Evolutionary conservation across 441 rosid species (phyloP), one percentile per base, ranked within the genome.

Genomic region (Pelargonium citronellum): DNA sequence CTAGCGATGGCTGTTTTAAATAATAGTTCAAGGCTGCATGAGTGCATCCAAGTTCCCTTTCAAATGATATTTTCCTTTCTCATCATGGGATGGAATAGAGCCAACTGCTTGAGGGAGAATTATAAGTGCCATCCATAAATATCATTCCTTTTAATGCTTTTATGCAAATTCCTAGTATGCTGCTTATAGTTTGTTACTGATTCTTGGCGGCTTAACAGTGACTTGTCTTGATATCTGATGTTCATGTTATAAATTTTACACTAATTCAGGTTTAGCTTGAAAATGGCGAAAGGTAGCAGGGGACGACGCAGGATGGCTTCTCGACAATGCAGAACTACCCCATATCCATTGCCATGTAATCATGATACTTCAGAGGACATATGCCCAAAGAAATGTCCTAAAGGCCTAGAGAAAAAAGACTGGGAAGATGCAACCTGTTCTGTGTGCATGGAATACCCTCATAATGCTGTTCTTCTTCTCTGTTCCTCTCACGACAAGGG

Each of bases 401-500:
- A 82, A 76, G 70, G 68, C 64, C 65, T 83, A 74, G 90, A 87
- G 57, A 87, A 81, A 82, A 85, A 82, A 75, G 99, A 89, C 70
- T 94, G 93, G 94, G 95, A 85, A 77, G 91, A 86, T 69, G 92
- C 84, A 13, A 87, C 86, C 13, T 94, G 99, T 72, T 87, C 99
- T 13, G 97, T 91, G 73, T 94, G 99, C 80, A 91, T 94, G 96
- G 99, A 94, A 82, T 88, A 83, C 74, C 99, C 99, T 0, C 99
- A 94, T 80, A 91, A 91, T 61, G 97, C 96, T 69, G 99, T 94
- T 78, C 97, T 94, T 77, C 90, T 94, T 47, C 95, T 94, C 58
- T 94, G 99, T 77, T 91, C 99, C 58, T 94, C 99, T 65, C 88
- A 94, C 68, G 96, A 94, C 77, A 94, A 89, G 75, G 99, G 99